Evolutionary conservation across 441 rosid genomes (phyloP).

Genomic region (Arabidopsis lyrata): DNA sequence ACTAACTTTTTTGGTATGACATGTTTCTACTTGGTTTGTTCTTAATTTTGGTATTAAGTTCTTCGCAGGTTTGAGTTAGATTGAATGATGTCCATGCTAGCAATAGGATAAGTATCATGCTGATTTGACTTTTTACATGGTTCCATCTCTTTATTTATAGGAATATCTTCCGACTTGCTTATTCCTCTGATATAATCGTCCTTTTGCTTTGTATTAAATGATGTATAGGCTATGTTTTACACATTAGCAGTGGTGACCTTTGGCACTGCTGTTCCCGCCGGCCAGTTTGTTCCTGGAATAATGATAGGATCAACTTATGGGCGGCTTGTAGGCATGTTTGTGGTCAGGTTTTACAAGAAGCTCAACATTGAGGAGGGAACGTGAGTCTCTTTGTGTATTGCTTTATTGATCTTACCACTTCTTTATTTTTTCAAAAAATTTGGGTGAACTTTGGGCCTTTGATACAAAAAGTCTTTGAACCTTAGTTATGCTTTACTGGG

Average conservation of each 20-base stretch:
- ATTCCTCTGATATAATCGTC: conserved; percentile 13
- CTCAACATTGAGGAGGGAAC: conserved; percentile 98
- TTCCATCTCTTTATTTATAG: conserved; percentile 17
- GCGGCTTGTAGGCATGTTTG: conserved; percentile 98
- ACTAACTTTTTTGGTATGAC: conserved; percentile 88
- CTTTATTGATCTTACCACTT: conserved; percentile 23
- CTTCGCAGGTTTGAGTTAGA: conserved; percentile 12
- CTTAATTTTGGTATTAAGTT: conserved; percentile 7
- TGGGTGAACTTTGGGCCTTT: conserved; percentile 13
- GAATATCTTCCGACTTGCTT: conserved; percentile 5
- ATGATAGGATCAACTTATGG: conserved; percentile 99
- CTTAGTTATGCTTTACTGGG: conserved; percentile 93
- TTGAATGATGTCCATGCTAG: conserved; percentile 33
- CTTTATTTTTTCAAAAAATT: background rate
- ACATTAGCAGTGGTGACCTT: conserved; percentile 93
- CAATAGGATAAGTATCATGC: conserved; percentile 30
- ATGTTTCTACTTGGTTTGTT: conserved; percentile 26
- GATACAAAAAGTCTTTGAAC: conserved; percentile 33
- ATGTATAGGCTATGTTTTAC: conserved; percentile 91
- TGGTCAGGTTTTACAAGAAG: conserved; percentile 89
- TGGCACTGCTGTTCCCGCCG: conserved; percentile 99
- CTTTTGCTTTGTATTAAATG: conserved; percentile 19
- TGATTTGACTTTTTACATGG: conserved; percentile 13
- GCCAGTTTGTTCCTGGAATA: conserved; percentile 99
- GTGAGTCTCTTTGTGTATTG: conserved; percentile 60